phyloP scores from a whole-genome alignment of 148 eudicot genomes.

The Talinum fruticosum region DNA sequence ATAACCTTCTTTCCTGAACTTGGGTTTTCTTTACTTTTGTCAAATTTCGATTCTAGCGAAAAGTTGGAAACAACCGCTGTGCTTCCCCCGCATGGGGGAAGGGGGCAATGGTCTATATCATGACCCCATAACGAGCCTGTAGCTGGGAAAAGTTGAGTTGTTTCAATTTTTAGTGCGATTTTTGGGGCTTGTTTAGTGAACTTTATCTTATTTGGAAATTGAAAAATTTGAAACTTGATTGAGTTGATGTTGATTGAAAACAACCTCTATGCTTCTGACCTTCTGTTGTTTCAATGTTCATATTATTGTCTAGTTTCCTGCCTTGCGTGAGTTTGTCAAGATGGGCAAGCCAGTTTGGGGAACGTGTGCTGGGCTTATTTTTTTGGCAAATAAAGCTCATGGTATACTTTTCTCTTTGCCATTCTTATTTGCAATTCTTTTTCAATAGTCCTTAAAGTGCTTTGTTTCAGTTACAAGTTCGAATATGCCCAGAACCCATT shows the following conservation, averaged over 20 bases:
- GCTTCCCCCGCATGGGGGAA: no score
- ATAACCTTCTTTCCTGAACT: not conserved
- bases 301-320: no score
- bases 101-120: no score
- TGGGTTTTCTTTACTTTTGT: not conserved
- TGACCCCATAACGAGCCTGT: no score
- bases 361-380: slow-evolving; percentile 92
- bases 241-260: no score
- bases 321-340: slow-evolving; percentile 66
- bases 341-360: slow-evolving; percentile 98
- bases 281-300: no score
- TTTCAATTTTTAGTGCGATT: not conserved
- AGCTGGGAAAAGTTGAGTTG: no score
- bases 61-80: no score
- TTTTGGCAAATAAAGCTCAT: slow-evolving; percentile 76
- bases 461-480: not conserved
- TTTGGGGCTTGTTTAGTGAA: not conserved
- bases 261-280: no score
- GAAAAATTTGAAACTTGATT: not conserved
- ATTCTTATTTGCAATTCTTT: no score
- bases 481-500: not conserved
- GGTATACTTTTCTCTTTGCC: slow-evolving; percentile 36
- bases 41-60: no score
- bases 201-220: not conserved
- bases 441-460: not conserved